phyloP scores from a whole-genome alignment of 495 filamentous ascomycete species.

The Hapsidospora chrysogenum region DNA sequence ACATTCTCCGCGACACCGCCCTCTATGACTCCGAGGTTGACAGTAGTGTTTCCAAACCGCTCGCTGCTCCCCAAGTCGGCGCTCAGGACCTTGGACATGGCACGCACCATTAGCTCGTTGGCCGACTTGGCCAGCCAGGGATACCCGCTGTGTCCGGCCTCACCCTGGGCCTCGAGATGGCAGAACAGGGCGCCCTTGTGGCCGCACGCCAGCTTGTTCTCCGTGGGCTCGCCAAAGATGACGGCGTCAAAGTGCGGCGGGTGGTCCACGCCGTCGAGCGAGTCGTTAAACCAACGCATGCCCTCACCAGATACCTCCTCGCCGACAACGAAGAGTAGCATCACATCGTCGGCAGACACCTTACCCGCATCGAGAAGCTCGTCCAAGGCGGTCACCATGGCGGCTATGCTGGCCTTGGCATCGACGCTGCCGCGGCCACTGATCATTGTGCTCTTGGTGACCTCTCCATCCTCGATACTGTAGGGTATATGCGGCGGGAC shows the following conservation, averaged over 20 bases:
- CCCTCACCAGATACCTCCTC: slow-evolving; percentile 72
- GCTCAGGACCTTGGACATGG: slow-evolving; percentile 41
- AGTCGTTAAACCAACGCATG: slow-evolving; percentile 53
- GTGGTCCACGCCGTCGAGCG: slow-evolving; percentile 30
- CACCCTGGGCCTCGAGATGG: slow-evolving; percentile 47
- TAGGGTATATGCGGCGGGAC: slow-evolving; percentile 63
- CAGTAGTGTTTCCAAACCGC: slow-evolving; percentile 68
- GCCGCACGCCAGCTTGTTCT: slow-evolving; percentile 67
- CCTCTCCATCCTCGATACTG: slow-evolving; percentile 26
- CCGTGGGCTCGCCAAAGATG: slow-evolving; percentile 88
- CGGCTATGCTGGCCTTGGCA: slow-evolving; percentile 75
- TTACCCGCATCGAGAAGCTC: slow-evolving; percentile 34
- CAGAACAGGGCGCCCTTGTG: slow-evolving; percentile 72
- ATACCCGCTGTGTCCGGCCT: slow-evolving; percentile 78
- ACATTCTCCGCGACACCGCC: slow-evolving; percentile 85
- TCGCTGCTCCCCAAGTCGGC: slow-evolving; percentile 54
- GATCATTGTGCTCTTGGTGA: slow-evolving; percentile 18
- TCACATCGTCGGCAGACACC: slow-evolving; percentile 31
- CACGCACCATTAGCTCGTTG: slow-evolving; percentile 54
- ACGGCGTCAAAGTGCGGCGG: slow-evolving; percentile 28
- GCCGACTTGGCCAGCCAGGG: slow-evolving; percentile 72
- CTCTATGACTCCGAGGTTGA: slow-evolving; percentile 65
- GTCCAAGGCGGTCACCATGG: slow-evolving; percentile 52
- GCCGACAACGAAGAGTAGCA: slow-evolving; percentile 77
- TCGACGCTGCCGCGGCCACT: slow-evolving; percentile 76